Percentiles rank a stretch among this genome's conserved stretches.
phyloP scores from a whole-genome alignment of 2,329 filamentous ascomycete genomes.

The Aspergillus sp. region DNA sequence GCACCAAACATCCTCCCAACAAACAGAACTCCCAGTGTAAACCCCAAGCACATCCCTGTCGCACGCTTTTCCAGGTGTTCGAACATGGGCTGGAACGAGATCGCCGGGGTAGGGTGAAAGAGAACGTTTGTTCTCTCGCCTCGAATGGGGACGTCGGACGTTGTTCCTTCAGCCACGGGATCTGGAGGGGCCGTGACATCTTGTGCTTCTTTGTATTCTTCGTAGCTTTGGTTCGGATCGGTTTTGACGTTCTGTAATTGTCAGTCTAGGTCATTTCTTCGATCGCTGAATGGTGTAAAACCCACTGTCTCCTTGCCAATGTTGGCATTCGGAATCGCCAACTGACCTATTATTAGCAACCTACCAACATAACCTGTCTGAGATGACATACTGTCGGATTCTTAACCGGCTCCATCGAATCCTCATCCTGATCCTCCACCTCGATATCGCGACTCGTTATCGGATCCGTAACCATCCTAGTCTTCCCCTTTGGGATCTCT shows the following conservation, averaged over 20 bases:
- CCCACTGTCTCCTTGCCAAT: constrained; percentile 62
- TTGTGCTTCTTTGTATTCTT: constrained; percentile 77
- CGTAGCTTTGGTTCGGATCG: constrained; percentile 61
- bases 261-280: constrained; percentile 2
- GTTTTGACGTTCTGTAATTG: constrained; percentile 57
- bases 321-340: constrained; percentile 87
- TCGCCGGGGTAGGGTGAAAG: constrained; percentile 86
- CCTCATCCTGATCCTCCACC: constrained; percentile 72
- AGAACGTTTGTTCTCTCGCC: constrained; percentile 95
- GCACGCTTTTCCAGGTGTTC: constrained; percentile 66
- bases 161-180: constrained; percentile 71
- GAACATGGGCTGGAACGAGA: constrained; percentile 88
- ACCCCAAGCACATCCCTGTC: constrained; percentile 60
- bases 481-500: constrained; percentile 37
- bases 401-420: constrained; percentile 62
- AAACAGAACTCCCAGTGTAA: constrained; percentile 67
- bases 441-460: constrained; percentile 79
- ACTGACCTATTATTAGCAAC: constrained; percentile 34
- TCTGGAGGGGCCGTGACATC: constrained; percentile 88
- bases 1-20: constrained; percentile 75
- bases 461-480: constrained; percentile 70
- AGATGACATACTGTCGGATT: constrained; percentile 56
- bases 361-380: background rate
- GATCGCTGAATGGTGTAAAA: constrained; percentile 1
- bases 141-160: constrained; percentile 89